Percentiles rank a stretch among this genome's conserved stretches.
Conservation (phyloP, 2,329 filamentous ascomycete genomes). For the Colletotrichum tropicale region DNA sequence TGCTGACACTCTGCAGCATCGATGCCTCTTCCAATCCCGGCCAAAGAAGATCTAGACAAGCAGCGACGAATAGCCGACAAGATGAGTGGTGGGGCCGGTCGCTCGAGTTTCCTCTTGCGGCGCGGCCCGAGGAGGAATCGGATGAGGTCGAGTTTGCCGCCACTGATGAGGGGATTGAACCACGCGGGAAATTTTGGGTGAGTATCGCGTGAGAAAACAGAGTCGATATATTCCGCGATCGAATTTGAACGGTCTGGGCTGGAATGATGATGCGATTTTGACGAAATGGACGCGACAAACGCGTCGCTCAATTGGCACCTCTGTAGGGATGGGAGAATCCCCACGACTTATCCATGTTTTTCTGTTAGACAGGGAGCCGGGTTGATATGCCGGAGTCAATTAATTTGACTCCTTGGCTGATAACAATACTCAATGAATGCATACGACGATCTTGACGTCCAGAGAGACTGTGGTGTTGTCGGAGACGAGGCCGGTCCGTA, state of each 20-base stretch:
- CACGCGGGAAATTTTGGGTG: not conserved
- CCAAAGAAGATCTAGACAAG: not conserved
- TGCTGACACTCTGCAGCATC: not conserved
- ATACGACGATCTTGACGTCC: not conserved
- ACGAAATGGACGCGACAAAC: not conserved
- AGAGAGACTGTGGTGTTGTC: not conserved
- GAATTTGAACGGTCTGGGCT: not conserved
- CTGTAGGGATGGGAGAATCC: not conserved
- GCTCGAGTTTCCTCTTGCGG: not conserved
- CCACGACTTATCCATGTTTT: not conserved
- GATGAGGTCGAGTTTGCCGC: not conserved
- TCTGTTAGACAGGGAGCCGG: not conserved
- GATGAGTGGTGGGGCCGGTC: not conserved
- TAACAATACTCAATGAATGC: not conserved
- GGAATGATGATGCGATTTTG: not conserved
- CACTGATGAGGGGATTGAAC: not conserved
- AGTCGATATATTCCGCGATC: not conserved
- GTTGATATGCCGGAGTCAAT: fast-evolving
- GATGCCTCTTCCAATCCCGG: not conserved
- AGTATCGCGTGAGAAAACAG: not conserved
- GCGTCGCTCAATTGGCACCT: not conserved
- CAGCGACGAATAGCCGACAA: not conserved
- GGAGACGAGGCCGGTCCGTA: not conserved
- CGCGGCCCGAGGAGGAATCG: not conserved
- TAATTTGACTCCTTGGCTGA: not conserved